Percentiles rank a stretch among this genome's conserved stretches.
These are phyloP conservation scores for Talaromyces proteolyticus DNA, from an alignment of 495 filamentous ascomycete genomes.

Conservation along the genomic window DNA sequence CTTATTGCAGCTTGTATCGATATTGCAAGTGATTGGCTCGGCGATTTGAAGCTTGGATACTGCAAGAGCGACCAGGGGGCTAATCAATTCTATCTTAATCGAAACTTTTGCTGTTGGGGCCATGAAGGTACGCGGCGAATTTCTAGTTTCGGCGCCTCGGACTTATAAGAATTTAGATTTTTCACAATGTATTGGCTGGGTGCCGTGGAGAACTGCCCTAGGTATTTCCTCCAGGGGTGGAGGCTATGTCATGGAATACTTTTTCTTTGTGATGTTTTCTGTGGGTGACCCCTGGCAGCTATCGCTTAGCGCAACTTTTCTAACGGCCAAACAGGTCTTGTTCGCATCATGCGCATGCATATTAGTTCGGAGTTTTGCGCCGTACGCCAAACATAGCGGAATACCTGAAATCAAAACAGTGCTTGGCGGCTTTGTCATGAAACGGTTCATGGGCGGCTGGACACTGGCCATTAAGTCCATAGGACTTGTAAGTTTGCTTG, in stretches of 20 bases:
- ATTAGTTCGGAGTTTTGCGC: conserved; percentile 76
- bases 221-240: conserved; percentile 59
- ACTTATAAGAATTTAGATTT: conserved; percentile 38
- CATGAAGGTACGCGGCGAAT: conserved; percentile 55
- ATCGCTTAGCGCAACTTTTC: conserved; percentile 14
- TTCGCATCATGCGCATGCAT: conserved; percentile 77
- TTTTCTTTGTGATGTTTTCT: conserved; percentile 77
- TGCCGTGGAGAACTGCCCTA: conserved; percentile 72
- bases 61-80: conserved; percentile 69
- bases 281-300: conserved; percentile 39
- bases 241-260: conserved; percentile 74
- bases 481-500: conserved; percentile 60
- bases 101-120: conserved; percentile 87
- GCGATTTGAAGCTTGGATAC: conserved; percentile 88
- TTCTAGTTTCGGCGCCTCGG: neutral
- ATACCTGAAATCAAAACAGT: conserved; percentile 98
- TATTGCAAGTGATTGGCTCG: conserved; percentile 90
- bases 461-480: conserved; percentile 88
- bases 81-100: conserved; percentile 84
- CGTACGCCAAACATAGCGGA: conserved; percentile 91
- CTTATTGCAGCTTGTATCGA: conserved; percentile 84
- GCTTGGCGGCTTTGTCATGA: conserved; percentile 89
- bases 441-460: conserved; percentile 88
- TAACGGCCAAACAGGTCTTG: conserved; percentile 45
- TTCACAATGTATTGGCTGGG: conserved; percentile 78